A percentile compares a stretch with the other conserved stretches of the same genome.
phyloP scores from a whole-genome alignment of 371 early-diverging fungal species.

The Choanephora cucurbitarum region DNA sequence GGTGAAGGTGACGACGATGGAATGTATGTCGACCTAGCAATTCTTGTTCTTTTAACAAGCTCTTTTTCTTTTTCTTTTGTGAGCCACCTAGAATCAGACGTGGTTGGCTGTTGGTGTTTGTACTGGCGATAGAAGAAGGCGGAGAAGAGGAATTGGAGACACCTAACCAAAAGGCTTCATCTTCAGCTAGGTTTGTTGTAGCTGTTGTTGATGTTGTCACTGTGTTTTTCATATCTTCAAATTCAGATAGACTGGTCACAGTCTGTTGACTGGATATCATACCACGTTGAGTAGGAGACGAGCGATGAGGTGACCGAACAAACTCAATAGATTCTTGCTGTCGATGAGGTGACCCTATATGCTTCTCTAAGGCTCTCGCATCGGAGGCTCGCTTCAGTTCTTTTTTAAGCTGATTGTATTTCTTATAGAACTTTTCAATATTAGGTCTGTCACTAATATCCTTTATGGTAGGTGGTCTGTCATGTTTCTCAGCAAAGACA shows the following conservation, averaged over 20 bases:
- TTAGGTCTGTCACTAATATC: slow-evolving; percentile 19
- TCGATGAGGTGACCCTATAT: slow-evolving; percentile 8
- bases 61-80: slow-evolving; percentile 11
- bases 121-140: not conserved
- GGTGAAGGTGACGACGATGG: not conserved
- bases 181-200: slow-evolving; percentile 7
- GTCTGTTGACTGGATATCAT: not conserved
- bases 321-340: too few relatives aligned
- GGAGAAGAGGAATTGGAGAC: not conserved
- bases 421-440: slow-evolving; percentile 21
- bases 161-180: slow-evolving; percentile 21
- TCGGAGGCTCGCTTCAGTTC: slow-evolving; percentile 9
- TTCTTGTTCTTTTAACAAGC: not conserved
- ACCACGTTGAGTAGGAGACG: not conserved
- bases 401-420: slow-evolving; percentile 19
- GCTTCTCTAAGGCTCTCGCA: not conserved
- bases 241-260: slow-evolving; percentile 3
- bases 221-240: slow-evolving; percentile 6
- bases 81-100: slow-evolving; percentile 22
- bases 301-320: not conserved
- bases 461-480: slow-evolving; percentile 14
- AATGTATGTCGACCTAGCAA: slow-evolving; percentile 6
- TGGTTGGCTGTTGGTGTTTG: slow-evolving; percentile 2
- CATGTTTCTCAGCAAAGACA: slow-evolving; percentile 13
- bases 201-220: not conserved